Percentiles rank a stretch among this genome's conserved stretches.
Conservation (phyloP, 140 eudicot species). For the Senecio squalidus region DNA sequence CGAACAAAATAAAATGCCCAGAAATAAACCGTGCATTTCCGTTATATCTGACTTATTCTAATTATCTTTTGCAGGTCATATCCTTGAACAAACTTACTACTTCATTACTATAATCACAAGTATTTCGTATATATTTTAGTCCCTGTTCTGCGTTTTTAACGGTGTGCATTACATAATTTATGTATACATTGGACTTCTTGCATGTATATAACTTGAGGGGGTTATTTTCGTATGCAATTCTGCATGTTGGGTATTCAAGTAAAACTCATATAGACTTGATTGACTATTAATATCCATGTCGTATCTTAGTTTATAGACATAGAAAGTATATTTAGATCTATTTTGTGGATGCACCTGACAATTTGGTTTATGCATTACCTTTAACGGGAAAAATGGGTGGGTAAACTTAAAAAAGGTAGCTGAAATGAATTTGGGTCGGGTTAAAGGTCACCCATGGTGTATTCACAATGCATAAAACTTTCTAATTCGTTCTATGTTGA, state of each 20-base stretch:
- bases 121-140: slow-evolving; percentile 9
- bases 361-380: no score
- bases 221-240: slow-evolving; percentile 6
- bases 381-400: neutral
- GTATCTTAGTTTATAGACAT: slow-evolving; percentile 7
- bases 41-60: slow-evolving; percentile 3
- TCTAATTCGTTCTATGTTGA: neutral
- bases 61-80: slow-evolving; percentile 75
- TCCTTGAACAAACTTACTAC: slow-evolving; percentile 43
- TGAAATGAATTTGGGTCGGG: no score
- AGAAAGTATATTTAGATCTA: neutral
- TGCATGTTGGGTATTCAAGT: neutral
- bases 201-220: neutral
- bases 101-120: neutral
- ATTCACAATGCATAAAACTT: neutral
- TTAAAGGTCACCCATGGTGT: neutral
- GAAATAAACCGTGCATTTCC: no score
- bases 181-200: neutral
- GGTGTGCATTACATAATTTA: neutral
- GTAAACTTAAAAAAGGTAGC: neutral
- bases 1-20: no score
- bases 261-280: neutral
- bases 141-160: neutral
- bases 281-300: neutral
- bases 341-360: no score